Conservation (phyloP, 768 basidiomycete species). For the Leccinellum luteum region DNA sequence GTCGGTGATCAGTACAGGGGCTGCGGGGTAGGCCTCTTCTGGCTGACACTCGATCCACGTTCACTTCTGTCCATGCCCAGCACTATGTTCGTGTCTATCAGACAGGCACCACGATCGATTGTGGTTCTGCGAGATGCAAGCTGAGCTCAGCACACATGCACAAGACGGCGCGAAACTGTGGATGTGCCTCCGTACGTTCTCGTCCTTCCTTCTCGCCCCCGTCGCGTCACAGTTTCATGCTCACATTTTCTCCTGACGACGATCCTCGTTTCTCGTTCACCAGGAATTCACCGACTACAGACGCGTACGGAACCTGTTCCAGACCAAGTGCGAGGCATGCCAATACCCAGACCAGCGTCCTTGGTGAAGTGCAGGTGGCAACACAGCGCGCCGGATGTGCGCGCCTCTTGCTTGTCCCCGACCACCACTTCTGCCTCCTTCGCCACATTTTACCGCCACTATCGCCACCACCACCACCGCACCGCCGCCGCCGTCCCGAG, state of each 20-base stretch:
- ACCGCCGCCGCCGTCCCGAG: not conserved
- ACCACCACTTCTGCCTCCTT: not conserved
- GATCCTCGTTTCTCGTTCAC: not conserved
- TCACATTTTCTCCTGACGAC: not conserved
- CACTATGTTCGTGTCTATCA: constrained; percentile 65
- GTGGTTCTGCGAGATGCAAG: constrained; percentile 47
- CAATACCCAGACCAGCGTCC: constrained; percentile 31
- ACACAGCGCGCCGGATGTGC: not conserved
- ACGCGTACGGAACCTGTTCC: constrained; percentile 63
- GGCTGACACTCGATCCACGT: not conserved
- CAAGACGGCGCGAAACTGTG: constrained; percentile 54
- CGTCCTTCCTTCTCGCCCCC: not conserved
- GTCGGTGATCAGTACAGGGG: constrained; percentile 44
- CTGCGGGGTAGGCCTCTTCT: constrained; percentile 34
- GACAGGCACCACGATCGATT: constrained; percentile 58
- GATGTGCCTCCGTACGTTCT: constrained; percentile 44
- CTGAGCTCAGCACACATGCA: constrained; percentile 60
- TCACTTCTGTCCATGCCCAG: constrained; percentile 32
- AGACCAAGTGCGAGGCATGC: constrained; percentile 60
- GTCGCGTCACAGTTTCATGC: not conserved
- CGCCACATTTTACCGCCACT: constrained; percentile 1
- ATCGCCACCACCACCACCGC: not conserved
- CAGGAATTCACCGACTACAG: constrained; percentile 47
- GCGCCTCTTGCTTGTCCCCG: not conserved
- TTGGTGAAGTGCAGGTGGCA: constrained; percentile 13